A percentile compares a stretch with the other conserved stretches of the same genome.
These are phyloP conservation scores for Trematosphaeria pertusa DNA, from an alignment of 2,329 filamentous ascomycete genomes.

Conservation along the genomic window DNA sequence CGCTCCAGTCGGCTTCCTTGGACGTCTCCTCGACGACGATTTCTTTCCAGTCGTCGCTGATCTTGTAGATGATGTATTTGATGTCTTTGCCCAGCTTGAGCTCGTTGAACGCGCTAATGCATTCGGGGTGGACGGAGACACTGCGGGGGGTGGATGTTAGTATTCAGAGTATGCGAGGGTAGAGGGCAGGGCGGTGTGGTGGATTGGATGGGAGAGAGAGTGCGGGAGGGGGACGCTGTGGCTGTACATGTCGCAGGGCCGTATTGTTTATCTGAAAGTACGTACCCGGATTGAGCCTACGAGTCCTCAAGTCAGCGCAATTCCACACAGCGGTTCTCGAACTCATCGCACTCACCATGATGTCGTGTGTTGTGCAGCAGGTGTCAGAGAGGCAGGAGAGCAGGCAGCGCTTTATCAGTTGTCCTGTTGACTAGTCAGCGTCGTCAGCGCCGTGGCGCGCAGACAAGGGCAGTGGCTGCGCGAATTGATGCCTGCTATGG, in stretches of 20 bases:
- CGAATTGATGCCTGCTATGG: conserved; percentile 24
- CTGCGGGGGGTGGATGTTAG: conserved; percentile 53
- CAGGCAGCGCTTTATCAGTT: conserved; percentile 44
- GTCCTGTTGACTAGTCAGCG: conserved; percentile 45
- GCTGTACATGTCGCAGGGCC: conserved; percentile 19
- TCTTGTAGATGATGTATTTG: conserved; percentile 89
- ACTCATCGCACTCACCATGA: conserved; percentile 40
- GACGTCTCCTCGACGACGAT: conserved; percentile 81
- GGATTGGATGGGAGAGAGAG: conserved; percentile 9
- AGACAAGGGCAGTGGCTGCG: conserved; percentile 14
- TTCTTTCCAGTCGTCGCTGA: conserved; percentile 81
- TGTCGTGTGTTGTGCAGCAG: conserved; percentile 32
- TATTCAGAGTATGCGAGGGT: not conserved
- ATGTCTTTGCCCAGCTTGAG: conserved; percentile 79
- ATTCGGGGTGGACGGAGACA: conserved; percentile 75
- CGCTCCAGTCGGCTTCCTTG: conserved; percentile 70
- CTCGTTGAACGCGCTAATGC: conserved; percentile 75
- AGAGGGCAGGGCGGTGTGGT: conserved; percentile 6
- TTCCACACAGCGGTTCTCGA: not conserved
- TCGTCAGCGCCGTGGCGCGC: conserved; percentile 39
- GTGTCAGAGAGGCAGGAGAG: conserved; percentile 22
- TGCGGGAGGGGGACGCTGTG: conserved; percentile 13
- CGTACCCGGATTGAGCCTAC: conserved; percentile 55
- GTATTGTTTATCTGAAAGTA: conserved; percentile 27
- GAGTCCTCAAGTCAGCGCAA: conserved; percentile 23